Evolutionary conservation across 2,329 filamentous ascomycete genomes (phyloP), one percentile per base, ranked within the genome.

Genomic region (Alternaria consortialis): DNA sequence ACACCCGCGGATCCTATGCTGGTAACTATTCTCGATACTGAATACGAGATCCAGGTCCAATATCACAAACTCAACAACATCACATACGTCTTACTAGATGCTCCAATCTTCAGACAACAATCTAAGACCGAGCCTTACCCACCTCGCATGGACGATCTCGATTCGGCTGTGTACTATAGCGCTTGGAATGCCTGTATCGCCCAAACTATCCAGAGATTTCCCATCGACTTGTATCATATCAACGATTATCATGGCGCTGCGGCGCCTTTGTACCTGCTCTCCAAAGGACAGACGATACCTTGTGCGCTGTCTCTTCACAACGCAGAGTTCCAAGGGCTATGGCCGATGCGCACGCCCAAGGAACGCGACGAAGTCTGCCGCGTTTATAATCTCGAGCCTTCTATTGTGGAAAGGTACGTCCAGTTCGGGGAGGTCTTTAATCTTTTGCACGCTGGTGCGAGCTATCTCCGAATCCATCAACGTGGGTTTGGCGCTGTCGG

Each of bases 181-280:
- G 87, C 87, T 3, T 91, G 88, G 88, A 91, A 91, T 65, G 86
- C 87, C 74, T 91, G 88, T 72, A 90, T 91, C 67, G 87, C 88
- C 7, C 83, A 88, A 66, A 80, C 87, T 1, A 85, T 90, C 65
- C 83, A 84, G 57, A 84, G 88, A 15, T 91, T 90, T 72, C 40
- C 40, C 4, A 43, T 43, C 40, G 40, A 43, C 25, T 23, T 43
- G 40, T 43, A 43, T 8, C 40, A 43, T 15, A 43, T 43, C 40
- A 43, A 43, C 40, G 40, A 43, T 27, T 43, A 43, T 5, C 40
- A 43, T n/a, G 40, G 40, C 40, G 40, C 40, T 3, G 40, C 40
- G 1, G 40, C 40, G 4, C 40, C 40, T 13, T 43, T 43, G 40
- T 43, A 43, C 1, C 25, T 43, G 40, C 40, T 43, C 23, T 43